Evolutionary conservation across 169 alveolate genomes (phyloP), one percentile per base, ranked within the genome.

Genomic region (Plasmodium ovale): DNA sequence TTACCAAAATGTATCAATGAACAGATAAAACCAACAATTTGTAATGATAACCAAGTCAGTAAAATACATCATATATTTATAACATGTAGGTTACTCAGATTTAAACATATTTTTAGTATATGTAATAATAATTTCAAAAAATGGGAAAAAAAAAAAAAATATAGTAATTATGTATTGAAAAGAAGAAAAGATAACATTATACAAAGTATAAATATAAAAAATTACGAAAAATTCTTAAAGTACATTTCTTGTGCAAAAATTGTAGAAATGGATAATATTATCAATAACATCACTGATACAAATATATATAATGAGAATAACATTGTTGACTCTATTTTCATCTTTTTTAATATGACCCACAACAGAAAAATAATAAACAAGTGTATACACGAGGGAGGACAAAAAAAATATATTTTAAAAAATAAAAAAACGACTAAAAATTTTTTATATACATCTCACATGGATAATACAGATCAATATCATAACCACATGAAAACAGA

Each of bases 31-130:
- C 59, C 53, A 0, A n/a, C 14, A 19, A 2, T 42, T 29, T 54
- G 39, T 37, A 44, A 33, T 27, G 29, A 37, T 6, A 65, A 47
- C 14, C 21, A 33, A 54, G 39, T 82, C 25, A 82, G 31, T 64
- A 49, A 23, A 58, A 67, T 82, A 67, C 85, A 82, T 21, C 72
- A 65, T 49, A 82, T 82, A 71, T 82, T 82, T 54, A 64, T 67
- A 44, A 53, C 39, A 33, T 82, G 82, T 71, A 68, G 12, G 33
- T 67, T 64, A 31, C 60, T 82, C 12, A 35, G 70, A 31, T 25
- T 82, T 27, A 82, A 42, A n/a, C 25, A 68, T 21, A 42, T 82
- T 21, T 82, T 65, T 59, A 29, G 29, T 39, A 54, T 67, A 19
- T 35, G 23, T 68, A 27, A 51, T 25, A 31, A 51, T 74, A n/a